Base-by-base conservation (phyloP, 2,329 filamentous ascomycete genomes). In the Tolypocladium ophioglossoides region DNA sequence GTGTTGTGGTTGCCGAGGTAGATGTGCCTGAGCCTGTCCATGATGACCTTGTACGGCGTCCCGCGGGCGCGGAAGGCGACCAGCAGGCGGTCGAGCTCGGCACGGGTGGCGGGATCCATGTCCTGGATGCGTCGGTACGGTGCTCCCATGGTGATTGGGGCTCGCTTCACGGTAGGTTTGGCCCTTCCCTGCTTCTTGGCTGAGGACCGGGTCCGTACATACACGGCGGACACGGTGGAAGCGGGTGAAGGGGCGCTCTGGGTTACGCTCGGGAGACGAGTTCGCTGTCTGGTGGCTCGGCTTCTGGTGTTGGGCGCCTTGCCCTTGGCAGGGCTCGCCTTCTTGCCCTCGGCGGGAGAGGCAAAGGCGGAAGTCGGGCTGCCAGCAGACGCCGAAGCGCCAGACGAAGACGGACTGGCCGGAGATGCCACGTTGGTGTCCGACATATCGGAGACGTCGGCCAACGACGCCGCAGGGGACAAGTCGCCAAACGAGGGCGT, bases 1-100 rank as follows among this genome's bases (percentile, higher is more conserved):
- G 54, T 53, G 34, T 52, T 52, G 32, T 35, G 37, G 18, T 40
- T 49, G n/a, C 54, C 54, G 47, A 14, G n/a, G 38, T 40, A 53
- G 20, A 55, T 9, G 34, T 50, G 32, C 1, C 27, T n/a, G 10
- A 55, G 46, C 24, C 44, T 46, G 30, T 38, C 9, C 50, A 37
- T 37, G 22, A 55, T 55, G 30, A 50, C 34, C 50, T 47, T 52
- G 32, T 52, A 55, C 11, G 50, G 54, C n/a, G 11, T 37, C 20
- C n/a, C 7, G 30, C 14, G 5, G 37, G 9, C 18, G 1, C 46
- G 27, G 22, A 6, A 38, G 27, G 11, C 50, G 51, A 55, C 3
- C 14, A 55, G 50, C 2, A 39, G 41, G 14, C 34, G 39, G 14
- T 55, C 54, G 22, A 55, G 41, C 20, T 52, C 9, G 7, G 20